Evolutionary conservation across 495 filamentous ascomycete species (phyloP).

Genomic region (Geoglossum glabrum): DNA sequence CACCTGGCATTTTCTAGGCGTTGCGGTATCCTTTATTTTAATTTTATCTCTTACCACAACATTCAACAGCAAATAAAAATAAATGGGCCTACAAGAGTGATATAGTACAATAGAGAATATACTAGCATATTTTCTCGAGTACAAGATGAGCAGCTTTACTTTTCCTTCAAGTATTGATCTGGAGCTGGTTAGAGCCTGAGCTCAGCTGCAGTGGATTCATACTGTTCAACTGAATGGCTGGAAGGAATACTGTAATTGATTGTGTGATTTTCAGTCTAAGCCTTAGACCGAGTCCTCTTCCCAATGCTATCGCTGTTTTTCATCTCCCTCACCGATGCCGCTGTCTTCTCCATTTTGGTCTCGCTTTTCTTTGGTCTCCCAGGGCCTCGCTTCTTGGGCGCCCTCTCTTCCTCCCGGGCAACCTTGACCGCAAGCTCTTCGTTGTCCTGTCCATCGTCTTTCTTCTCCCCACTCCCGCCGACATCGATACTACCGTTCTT

Average conservation of each 20-base stretch:
- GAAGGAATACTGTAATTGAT: neutral
- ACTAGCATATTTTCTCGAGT: neutral
- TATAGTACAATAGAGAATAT: neutral
- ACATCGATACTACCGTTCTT: neutral
- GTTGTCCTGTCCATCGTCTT: neutral
- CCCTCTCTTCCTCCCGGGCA: neutral
- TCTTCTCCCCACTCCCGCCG: neutral
- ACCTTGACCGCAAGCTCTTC: neutral
- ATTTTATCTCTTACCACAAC: neutral
- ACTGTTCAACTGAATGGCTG: neutral
- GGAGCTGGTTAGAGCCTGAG: neutral
- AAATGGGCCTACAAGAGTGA: neutral
- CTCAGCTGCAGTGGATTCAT: neutral
- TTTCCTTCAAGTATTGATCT: neutral
- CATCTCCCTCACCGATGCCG: neutral
- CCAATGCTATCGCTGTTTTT: slow-evolving; percentile 5
- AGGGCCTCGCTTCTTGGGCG: neutral
- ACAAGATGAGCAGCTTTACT: neutral
- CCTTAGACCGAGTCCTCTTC: slow-evolving; percentile 5
- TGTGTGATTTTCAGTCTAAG: neutral
- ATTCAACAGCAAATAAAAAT: neutral
- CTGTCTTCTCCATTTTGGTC: neutral
- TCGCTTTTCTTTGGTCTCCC: neutral
- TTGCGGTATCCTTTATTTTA: neutral
- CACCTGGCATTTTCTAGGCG: neutral